Evolutionary conservation across 2,329 filamentous ascomycete species (phyloP), one percentile per base, ranked within the genome.

Genomic region (Septoria petroselini): DNA sequence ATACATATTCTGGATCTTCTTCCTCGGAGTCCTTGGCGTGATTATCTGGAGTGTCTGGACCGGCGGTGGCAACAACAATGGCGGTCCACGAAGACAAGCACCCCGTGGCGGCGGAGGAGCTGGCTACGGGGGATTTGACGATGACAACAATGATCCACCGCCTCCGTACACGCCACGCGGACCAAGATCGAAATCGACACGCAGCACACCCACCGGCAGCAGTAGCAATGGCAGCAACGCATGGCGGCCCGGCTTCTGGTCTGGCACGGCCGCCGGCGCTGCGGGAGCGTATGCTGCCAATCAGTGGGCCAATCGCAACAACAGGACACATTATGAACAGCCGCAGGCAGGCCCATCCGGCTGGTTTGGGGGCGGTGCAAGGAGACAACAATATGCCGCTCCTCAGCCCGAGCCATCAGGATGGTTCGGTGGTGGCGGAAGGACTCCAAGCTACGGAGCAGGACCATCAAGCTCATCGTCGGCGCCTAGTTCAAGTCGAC

Each of bases 221-320:
- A 21, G 33, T 25, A 21, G 40, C 29, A 31, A 50, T 41, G 17
- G 17, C 35, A 17, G 63, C 54, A 68, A 79, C 54, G 74, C 75
- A 1, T 89, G 85, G 84, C 76, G 77, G 41, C 85, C 86, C 4
- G 86, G 86, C 1, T 89, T 90, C 69, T 90, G 85, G 85, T 79
- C 74, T 14, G 86, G 85, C 15, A 70, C 80, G n/a, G 76, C 79
- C 0, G 78, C 79, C 12, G 87, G 86, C 37, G 84, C 82, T 4
- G 85, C 85, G 30, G 60, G 56, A 39, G 56, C 55, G 11, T 62
- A 59, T 34, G 62, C 59, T 37, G 62, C 59, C 8, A 48, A 55
- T 2, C 48, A 55, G 15, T 54, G 23, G 29, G 52, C 48, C 14
- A 51, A 58, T 27, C 52, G 48, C 33, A 54, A 56, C 42, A 58